These are phyloP conservation scores for Xylaria sp. DNA, from an alignment of 2,329 filamentous ascomycete species.

Conservation along the genomic window DNA sequence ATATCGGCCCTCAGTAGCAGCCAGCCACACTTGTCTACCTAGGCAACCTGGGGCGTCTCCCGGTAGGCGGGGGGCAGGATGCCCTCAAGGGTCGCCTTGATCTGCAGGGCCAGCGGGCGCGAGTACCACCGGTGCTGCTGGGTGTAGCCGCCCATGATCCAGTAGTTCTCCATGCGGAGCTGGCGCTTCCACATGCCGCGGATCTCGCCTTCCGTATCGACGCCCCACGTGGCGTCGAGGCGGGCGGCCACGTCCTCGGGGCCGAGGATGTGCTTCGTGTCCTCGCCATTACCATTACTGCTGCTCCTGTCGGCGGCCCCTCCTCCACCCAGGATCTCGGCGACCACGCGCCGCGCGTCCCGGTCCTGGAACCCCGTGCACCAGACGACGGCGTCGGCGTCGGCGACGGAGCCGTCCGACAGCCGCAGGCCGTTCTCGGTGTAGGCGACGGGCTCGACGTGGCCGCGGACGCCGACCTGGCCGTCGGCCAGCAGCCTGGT, in stretches of 20 bases:
- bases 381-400: constrained; percentile 44
- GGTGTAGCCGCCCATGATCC: constrained; percentile 40
- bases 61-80: constrained; percentile 40
- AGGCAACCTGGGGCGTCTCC: constrained; percentile 3
- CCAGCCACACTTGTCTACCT: too few species aligned
- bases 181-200: constrained; percentile 45
- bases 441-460: constrained; percentile 37
- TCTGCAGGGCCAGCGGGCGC: constrained; percentile 47
- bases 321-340: constrained; percentile 34
- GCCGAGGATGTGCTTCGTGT: neutral
- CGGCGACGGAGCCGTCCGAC: constrained; percentile 38
- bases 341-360: constrained; percentile 34
- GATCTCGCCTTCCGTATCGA: constrained; percentile 47
- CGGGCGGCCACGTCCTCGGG: constrained; percentile 30
- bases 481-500: constrained; percentile 38
- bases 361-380: constrained; percentile 44
- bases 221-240: constrained; percentile 45
- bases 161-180: constrained; percentile 38
- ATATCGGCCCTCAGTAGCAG: too few species aligned
- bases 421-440: constrained; percentile 38
- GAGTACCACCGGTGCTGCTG: constrained; percentile 41
- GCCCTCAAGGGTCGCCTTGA: constrained; percentile 40
- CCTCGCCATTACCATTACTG: too few species aligned
- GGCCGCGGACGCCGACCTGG: constrained; percentile 35
- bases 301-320: neutral